Evolutionary conservation across 2,329 filamentous ascomycete species (phyloP).

Genomic region (Boeremia lycopersici): DNA sequence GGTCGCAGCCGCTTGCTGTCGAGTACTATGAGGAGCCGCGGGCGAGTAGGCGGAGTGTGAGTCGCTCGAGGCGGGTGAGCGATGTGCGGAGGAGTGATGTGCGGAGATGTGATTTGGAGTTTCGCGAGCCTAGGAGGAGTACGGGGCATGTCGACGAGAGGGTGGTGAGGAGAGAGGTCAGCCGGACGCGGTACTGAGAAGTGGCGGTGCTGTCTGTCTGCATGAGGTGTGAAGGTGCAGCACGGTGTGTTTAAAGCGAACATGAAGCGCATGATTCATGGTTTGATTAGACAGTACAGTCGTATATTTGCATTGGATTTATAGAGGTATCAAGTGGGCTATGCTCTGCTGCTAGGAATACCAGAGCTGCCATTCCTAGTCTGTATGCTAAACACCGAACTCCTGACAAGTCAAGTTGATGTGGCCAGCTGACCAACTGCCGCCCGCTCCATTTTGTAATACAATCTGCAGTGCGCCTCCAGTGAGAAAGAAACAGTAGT

Average conservation of each 20-base stretch:
- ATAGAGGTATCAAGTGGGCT: slow-evolving; percentile 15
- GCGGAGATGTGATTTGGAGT: slow-evolving; percentile 9
- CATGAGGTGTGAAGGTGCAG: neutral
- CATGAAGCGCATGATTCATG: neutral
- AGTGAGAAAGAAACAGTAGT: neutral
- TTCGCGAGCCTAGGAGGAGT: slow-evolving; percentile 32
- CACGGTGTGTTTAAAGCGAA: neutral
- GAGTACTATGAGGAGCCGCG: slow-evolving; percentile 39
- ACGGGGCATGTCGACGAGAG: slow-evolving; percentile 34
- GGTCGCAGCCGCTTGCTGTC: slow-evolving; percentile 30
- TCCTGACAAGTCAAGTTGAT: slow-evolving; percentile 11
- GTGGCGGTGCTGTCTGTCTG: neutral
- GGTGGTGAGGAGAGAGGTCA: slow-evolving; percentile 36
- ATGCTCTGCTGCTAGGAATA: slow-evolving; percentile 7
- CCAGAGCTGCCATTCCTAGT: neutral
- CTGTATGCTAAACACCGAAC: slow-evolving; percentile 17
- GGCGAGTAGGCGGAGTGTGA: slow-evolving; percentile 35
- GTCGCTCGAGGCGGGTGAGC: slow-evolving; percentile 30
- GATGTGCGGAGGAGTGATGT: slow-evolving; percentile 27
- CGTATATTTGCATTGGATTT: slow-evolving; percentile 10
- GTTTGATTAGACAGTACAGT: neutral
- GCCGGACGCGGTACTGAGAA: slow-evolving; percentile 32
- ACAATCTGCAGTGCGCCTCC: slow-evolving; percentile 8
- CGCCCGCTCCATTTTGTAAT: slow-evolving; percentile 3
- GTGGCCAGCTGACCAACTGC: slow-evolving; percentile 4